Percentiles rank a stretch among this genome's conserved stretches.
phyloP scores from a whole-genome alignment of 805 yeast genomes.

The Metschnikowia henanensis region DNA sequence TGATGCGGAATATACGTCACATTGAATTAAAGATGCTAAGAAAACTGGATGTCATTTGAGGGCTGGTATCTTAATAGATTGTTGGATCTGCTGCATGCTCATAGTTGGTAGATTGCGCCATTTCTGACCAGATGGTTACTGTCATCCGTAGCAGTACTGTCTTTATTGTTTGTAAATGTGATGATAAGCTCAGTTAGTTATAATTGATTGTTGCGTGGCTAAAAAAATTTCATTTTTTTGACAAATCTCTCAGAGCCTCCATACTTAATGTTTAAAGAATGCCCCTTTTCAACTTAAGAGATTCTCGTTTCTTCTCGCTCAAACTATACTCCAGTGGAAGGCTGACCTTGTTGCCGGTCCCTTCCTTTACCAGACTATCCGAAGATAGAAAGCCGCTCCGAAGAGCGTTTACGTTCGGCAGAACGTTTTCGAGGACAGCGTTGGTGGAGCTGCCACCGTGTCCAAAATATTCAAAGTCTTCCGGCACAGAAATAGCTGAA shows the following conservation, averaged over 20 bases:
- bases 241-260: not conserved
- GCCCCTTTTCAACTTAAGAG: conserved; percentile 45
- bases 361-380: conserved; percentile 15
- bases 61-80: too few relatives aligned
- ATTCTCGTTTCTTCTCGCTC: conserved; percentile 46
- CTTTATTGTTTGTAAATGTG: too few relatives aligned
- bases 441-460: conserved; percentile 13
- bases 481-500: conserved; percentile 38
- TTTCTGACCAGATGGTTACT: too few relatives aligned
- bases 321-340: conserved; percentile 35
- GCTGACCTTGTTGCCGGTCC: conserved; percentile 22
- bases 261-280: conserved; percentile 28
- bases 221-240: not conserved
- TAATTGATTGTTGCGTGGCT: too few relatives aligned
- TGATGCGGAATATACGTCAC: too few relatives aligned
- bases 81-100: too few relatives aligned
- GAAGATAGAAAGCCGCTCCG: conserved; percentile 12
- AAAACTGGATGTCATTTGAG: too few relatives aligned
- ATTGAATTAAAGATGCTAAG: too few relatives aligned
- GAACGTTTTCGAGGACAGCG: conserved; percentile 8
- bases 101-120: too few relatives aligned
- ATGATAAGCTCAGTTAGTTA: too few relatives aligned
- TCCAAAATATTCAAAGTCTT: conserved; percentile 34
- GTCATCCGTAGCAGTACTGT: too few relatives aligned
- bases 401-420: conserved; percentile 15